phyloP scores from a whole-genome alignment of 1,284 basidiomycete genomes.

The Sparassis latifolia region DNA sequence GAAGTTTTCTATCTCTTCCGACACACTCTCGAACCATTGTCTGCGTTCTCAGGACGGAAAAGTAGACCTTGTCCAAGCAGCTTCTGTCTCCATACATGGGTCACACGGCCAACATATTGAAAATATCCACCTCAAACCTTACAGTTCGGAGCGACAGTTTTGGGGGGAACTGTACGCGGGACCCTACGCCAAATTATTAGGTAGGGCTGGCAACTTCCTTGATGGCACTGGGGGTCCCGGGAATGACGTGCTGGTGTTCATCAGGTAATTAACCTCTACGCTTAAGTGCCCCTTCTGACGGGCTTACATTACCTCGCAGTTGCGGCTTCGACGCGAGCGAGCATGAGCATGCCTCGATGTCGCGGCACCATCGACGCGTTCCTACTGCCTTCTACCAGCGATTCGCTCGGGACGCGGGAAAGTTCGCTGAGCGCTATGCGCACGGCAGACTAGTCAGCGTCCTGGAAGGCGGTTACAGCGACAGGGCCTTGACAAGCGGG shows the following conservation, averaged over 20 bases:
- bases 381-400: conserved; percentile 84
- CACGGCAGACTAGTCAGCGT: conserved; percentile 78
- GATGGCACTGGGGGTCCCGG: conserved; percentile 56
- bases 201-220: conserved; percentile 70
- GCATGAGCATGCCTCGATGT: conserved; percentile 91
- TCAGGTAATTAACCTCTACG: conserved; percentile 76
- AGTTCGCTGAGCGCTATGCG: conserved; percentile 63
- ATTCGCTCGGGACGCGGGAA: conserved; percentile 72
- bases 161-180: conserved; percentile 66
- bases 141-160: conserved; percentile 72
- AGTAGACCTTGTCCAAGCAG: conserved; percentile 72
- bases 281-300: background rate
- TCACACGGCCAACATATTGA: conserved; percentile 88
- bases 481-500: conserved; percentile 79
- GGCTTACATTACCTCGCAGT: conserved; percentile 32
- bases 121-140: conserved; percentile 84
- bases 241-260: conserved; percentile 76
- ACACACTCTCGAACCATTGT: no score
- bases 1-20: no score
- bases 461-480: conserved; percentile 93
- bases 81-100: conserved; percentile 75
- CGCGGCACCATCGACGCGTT: conserved; percentile 85
- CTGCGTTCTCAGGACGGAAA: conserved; percentile 74
- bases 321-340: conserved; percentile 93
- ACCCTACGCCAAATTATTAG: conserved; percentile 67